Evolutionary conservation across 2,329 filamentous ascomycete species (phyloP).

Genomic region (Blumeria hordei): DNA sequence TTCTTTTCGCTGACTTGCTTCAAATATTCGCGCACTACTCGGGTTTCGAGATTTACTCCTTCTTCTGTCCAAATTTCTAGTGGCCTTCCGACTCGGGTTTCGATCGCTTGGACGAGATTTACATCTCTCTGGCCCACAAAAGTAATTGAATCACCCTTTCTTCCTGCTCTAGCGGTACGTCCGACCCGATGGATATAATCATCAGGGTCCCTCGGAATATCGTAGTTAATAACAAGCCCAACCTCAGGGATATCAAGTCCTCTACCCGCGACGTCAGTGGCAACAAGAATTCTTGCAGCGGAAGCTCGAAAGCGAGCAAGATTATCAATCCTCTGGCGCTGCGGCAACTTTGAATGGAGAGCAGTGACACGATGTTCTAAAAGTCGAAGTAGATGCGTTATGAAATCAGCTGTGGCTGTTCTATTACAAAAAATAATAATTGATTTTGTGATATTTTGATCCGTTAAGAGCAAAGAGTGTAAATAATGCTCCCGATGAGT

Average conservation of each 20-base stretch:
- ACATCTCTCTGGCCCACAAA: constrained; percentile 88
- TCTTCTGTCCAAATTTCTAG: constrained; percentile 77
- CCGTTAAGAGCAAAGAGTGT: constrained; percentile 65
- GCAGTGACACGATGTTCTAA: constrained; percentile 79
- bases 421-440: constrained; percentile 90
- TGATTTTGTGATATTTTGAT: constrained; percentile 48
- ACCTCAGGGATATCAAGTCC: constrained; percentile 92
- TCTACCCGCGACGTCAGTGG: constrained; percentile 82
- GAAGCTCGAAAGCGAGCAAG: constrained; percentile 75
- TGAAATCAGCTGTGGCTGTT: constrained; percentile 63
- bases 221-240: constrained; percentile 77
- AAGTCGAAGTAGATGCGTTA: constrained; percentile 69
- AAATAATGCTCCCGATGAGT: constrained; percentile 90
- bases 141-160: constrained; percentile 59
- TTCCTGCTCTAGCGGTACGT: constrained; percentile 78
- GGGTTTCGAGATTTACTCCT: constrained; percentile 77
- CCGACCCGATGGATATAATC: constrained; percentile 96
- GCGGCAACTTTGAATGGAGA: constrained; percentile 67
- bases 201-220: constrained; percentile 84
- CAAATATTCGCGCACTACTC: constrained; percentile 63
- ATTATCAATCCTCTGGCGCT: constrained; percentile 67
- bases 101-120: constrained; percentile 71
- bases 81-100: constrained; percentile 52
- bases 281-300: constrained; percentile 72
- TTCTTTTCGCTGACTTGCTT: constrained; percentile 88